Evolutionary conservation across 805 yeast genomes (phyloP).

Genomic region (Lachancea fermentati): DNA sequence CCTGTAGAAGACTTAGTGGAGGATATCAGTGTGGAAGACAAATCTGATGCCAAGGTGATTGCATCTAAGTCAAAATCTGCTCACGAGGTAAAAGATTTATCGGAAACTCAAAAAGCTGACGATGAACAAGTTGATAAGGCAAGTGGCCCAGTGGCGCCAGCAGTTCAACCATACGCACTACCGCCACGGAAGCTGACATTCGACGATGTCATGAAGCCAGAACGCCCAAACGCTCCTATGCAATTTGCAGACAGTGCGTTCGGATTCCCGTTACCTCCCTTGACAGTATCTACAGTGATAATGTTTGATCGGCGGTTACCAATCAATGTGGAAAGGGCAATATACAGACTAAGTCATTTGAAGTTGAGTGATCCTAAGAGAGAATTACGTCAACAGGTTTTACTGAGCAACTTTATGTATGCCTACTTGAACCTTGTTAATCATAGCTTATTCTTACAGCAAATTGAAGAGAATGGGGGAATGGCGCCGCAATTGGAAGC

Average conservation of each 20-base stretch:
- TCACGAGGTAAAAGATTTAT: conserved; percentile 4
- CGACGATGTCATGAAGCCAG: conserved; percentile 33
- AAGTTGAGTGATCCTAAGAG: conserved; percentile 92
- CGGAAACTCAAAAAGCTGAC: background rate
- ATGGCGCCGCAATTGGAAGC: too few species aligned
- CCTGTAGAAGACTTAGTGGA: too few species aligned
- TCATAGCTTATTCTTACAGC: conserved; percentile 78
- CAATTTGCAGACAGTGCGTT: conserved; percentile 73
- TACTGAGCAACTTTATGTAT: conserved; percentile 94
- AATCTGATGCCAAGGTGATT: background rate
- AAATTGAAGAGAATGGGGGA: conserved; percentile 43
- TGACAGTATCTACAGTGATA: conserved; percentile 66
- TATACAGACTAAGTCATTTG: conserved; percentile 85
- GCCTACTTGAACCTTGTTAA: conserved; percentile 92
- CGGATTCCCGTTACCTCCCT: conserved; percentile 82
- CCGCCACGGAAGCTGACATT: conserved; percentile 33
- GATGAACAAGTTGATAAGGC: too few species aligned
- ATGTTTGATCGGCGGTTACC: conserved; percentile 88
- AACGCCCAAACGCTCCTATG: conserved; percentile 50
- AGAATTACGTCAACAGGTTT: conserved; percentile 85
- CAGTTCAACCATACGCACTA: conserved; percentile 6
- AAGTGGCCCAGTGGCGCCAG: conserved; percentile 4
- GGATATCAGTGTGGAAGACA: too few species aligned
- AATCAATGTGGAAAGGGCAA: conserved; percentile 92
- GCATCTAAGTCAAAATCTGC: too few species aligned